Evolutionary conservation across 2,329 filamentous ascomycete species (phyloP).

Genomic region (Clarireedia paspali): DNA sequence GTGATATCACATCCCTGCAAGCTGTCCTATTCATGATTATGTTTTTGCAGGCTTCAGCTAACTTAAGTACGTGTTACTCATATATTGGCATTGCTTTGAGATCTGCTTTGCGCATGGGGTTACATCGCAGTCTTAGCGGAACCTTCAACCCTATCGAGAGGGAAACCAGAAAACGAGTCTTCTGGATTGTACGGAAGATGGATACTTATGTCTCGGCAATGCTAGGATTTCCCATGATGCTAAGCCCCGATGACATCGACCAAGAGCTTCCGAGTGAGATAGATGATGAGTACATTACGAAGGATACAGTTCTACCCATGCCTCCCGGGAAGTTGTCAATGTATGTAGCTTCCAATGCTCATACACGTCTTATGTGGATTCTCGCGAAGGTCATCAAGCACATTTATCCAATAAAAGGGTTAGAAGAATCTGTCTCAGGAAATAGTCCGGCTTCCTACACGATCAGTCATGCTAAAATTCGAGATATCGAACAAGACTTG

Average conservation of each 20-base stretch:
- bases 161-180: conserved; percentile 56
- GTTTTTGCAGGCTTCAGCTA: conserved; percentile 72
- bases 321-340: conserved; percentile 47
- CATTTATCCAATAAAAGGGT: conserved; percentile 56
- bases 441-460: conserved; percentile 42
- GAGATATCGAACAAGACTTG: conserved; percentile 56
- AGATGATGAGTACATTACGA: conserved; percentile 60
- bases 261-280: conserved; percentile 57
- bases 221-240: conserved; percentile 56
- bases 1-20: conserved; percentile 67
- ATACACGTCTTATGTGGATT: conserved; percentile 56
- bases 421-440: conserved; percentile 37
- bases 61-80: conserved; percentile 71
- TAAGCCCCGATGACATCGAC: conserved; percentile 58
- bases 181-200: conserved; percentile 63
- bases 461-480: conserved; percentile 56
- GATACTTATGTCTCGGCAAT: conserved; percentile 63
- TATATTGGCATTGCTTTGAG: conserved; percentile 73
- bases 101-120: conserved; percentile 67
- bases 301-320: conserved; percentile 46
- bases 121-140: conserved; percentile 64
- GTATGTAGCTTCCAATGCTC: conserved; percentile 59
- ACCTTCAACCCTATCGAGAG: conserved; percentile 55
- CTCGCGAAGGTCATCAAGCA: conserved; percentile 56
- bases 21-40: conserved; percentile 72